Evolutionary conservation across 805 yeast species (phyloP).

Genomic region (Metschnikowia dekortorum): DNA sequence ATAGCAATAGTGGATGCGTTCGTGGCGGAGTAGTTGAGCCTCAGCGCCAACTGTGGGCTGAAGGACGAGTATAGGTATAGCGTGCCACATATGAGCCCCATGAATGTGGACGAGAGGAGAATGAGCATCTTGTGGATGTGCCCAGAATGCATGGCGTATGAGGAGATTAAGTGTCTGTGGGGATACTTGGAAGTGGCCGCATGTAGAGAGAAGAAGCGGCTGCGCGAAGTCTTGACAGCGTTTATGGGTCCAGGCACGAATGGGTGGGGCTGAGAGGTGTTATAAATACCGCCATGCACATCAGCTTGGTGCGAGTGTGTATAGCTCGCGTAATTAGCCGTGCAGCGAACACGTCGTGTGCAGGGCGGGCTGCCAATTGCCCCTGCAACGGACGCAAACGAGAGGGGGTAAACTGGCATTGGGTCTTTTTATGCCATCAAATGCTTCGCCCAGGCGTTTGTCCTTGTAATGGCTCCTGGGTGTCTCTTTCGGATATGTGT

Average conservation of each 20-base stretch:
- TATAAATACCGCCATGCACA: not conserved
- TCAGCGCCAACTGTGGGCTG: conserved; percentile 68
- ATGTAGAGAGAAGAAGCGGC: not conserved
- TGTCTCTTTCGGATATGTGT: no score
- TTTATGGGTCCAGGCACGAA: not conserved
- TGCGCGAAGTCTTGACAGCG: not conserved
- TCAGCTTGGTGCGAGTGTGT: not conserved
- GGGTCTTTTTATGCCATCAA: no score
- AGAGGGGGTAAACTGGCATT: no score
- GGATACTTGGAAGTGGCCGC: not conserved
- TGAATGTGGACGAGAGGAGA: conserved; percentile 24
- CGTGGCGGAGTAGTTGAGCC: conserved; percentile 55
- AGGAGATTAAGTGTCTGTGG: not conserved
- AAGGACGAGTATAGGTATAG: conserved; percentile 71
- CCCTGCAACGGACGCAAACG: not conserved
- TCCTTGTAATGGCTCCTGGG: no score
- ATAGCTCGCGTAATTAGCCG: not conserved
- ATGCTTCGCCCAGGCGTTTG: no score
- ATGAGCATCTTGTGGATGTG: conserved; percentile 18
- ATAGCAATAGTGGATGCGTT: conserved; percentile 63
- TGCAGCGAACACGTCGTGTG: not conserved
- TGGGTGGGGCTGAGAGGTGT: not conserved
- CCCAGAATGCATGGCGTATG: not conserved
- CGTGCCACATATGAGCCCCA: conserved; percentile 67
- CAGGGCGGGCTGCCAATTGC: not conserved